These are phyloP conservation scores for Fusarium sp. DNA, from an alignment of 2,329 filamentous ascomycete genomes.

Conservation along the genomic window DNA sequence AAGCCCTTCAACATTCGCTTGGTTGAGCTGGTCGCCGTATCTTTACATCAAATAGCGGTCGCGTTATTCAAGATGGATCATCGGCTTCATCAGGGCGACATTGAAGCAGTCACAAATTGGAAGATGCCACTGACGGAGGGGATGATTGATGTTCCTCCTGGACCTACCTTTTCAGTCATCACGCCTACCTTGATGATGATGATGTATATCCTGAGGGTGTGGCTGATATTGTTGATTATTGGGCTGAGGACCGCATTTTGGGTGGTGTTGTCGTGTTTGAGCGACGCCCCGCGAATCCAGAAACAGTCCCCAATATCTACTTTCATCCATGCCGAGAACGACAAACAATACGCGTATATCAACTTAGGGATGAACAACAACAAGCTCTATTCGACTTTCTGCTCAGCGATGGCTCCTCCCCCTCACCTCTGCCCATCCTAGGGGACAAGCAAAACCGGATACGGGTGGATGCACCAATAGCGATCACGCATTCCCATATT, in stretches of 20 bases:
- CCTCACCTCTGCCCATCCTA: constrained; percentile 17
- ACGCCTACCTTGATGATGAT: constrained; percentile 26
- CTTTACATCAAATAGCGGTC: constrained; percentile 25
- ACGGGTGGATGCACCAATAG: constrained; percentile 20
- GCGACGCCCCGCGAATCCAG: not conserved
- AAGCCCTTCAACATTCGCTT: constrained; percentile 14
- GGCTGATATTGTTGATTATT: constrained; percentile 31
- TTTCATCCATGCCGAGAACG: constrained; percentile 24
- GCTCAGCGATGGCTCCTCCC: not conserved
- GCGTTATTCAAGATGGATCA: constrained; percentile 17
- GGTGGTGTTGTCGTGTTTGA: constrained; percentile 28
- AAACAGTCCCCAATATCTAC: constrained; percentile 18
- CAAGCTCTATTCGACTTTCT: constrained; percentile 20
- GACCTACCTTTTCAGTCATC: constrained; percentile 30
- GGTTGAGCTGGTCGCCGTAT: constrained; percentile 14
- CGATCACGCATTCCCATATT: constrained; percentile 20
- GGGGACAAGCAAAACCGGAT: constrained; percentile 17
- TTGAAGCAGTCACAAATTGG: constrained; percentile 23
- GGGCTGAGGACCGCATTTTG: constrained; percentile 29
- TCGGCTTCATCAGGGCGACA: constrained; percentile 16
- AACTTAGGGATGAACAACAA: constrained; percentile 29
- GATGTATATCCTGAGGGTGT: constrained; percentile 33
- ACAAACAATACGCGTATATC: constrained; percentile 30
- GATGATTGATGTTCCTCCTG: constrained; percentile 6
- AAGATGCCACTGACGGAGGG: constrained; percentile 14